Evolutionary conservation across 805 yeast species (phyloP), one percentile per base, ranked within the genome.

Genomic region (Ogataea corticis): DNA sequence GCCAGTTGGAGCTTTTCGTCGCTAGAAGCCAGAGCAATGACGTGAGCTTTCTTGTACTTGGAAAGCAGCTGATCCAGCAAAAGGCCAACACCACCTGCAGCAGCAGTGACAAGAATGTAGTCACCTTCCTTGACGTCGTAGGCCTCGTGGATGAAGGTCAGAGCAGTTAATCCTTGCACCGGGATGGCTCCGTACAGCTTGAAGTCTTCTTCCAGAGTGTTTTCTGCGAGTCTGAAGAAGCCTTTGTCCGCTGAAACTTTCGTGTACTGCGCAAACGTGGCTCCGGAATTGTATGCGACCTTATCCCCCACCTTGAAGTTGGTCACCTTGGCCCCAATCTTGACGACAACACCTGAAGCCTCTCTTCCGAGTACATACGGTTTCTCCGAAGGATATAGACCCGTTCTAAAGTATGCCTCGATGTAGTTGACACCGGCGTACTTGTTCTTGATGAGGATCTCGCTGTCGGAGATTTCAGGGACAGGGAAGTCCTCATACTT

Each of bases 31-130:
- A 86, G 73, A 2, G 95, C 97, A 66, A 91, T 89, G 37, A 82
- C 90, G 51, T 79, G 82, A 3, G 90, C 97, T 16, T 96, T 96
- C 39, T 69, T 72, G 25, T 50, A 18, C 18, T 66, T 58, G 25
- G 72, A 64, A 40, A 85, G 66, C 65, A 90, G 68, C 63, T 90
- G 96, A 40, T 74, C 71, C 43, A 89, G 68, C 15, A 87, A 54
- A 41, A 79, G 74, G 4, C 98, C 98, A 41, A 87, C 92, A 45
- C 97, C 97, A 37, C 97, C 98, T 2, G 97, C 97, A 7, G 96
- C 96, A 3, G 97, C 97, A 70, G 90, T 88, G 19, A 88, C 82
- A 38, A 91, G 72, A 35, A 86, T 76, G 54, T 67, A 75, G 47
- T 92, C 97, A 42, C 81, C 91, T 61, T 76, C 70, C 55, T 87